Conservation (phyloP, 2,329 filamentous ascomycete genomes). For the Diplodia sapinea region DNA sequence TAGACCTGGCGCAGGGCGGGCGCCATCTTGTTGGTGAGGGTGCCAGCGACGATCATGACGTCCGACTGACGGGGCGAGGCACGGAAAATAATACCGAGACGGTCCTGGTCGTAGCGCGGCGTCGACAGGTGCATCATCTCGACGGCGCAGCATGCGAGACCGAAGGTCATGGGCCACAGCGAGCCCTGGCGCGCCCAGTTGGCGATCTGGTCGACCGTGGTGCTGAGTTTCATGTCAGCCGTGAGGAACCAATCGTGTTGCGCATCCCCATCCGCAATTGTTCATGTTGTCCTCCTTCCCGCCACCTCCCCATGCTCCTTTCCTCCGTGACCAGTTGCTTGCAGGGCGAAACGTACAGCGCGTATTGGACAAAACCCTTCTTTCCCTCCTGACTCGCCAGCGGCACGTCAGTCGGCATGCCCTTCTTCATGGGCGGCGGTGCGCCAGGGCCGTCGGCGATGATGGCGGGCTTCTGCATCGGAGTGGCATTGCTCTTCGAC, state of each 20-base stretch:
- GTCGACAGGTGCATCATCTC: conserved; percentile 96
- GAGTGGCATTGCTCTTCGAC: conserved; percentile 67
- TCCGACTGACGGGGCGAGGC: conserved; percentile 88
- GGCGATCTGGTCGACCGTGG: conserved; percentile 78
- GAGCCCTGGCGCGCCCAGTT: conserved; percentile 89
- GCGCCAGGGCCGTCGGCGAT: conserved; percentile 61
- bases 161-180: conserved; percentile 92
- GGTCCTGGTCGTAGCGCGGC: conserved; percentile 90
- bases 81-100: conserved; percentile 89
- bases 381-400: conserved; percentile 78
- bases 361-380: conserved; percentile 83
- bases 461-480: conserved; percentile 57
- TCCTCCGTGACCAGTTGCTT: not conserved
- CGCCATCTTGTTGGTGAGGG: conserved; percentile 95
- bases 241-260: not conserved
- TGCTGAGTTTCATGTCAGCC: conserved; percentile 55
- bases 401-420: conserved; percentile 70
- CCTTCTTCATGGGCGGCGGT: conserved; percentile 58
- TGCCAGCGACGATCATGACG: conserved; percentile 94
- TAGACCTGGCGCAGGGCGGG: conserved; percentile 88
- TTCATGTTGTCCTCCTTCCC: not conserved
- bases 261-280: not conserved
- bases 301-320: not conserved
- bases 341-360: conserved; percentile 68
- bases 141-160: conserved; percentile 85